Percentiles rank a stretch among this genome's conserved stretches.
Conservation (phyloP, 208 protist genomes). For the Acanthamoeba triangularis region DNA sequence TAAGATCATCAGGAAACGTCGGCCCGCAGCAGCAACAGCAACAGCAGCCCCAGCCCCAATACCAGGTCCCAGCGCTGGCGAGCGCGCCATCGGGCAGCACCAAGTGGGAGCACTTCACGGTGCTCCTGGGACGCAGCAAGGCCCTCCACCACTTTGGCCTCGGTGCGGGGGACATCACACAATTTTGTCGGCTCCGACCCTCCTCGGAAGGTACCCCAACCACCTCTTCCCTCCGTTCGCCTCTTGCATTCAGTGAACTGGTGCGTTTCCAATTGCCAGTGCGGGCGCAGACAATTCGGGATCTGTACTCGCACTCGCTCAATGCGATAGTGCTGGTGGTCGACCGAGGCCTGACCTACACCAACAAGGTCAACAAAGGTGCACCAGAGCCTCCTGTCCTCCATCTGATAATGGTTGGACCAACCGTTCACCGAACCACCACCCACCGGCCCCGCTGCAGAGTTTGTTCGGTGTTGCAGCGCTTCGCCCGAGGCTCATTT, state of each 20-base stretch:
- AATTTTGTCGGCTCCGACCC: slow-evolving; percentile 28
- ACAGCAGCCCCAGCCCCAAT: not conserved
- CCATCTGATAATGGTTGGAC: no score
- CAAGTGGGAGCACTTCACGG: slow-evolving; percentile 59
- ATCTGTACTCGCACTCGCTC: slow-evolving; percentile 27
- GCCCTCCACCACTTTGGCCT: slow-evolving; percentile 53
- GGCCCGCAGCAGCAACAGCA: not conserved
- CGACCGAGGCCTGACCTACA: slow-evolving; percentile 44
- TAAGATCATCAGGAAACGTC: not conserved
- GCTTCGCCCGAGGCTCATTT: slow-evolving; percentile 35
- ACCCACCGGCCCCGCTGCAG: not conserved
- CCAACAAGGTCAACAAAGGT: slow-evolving; percentile 36
- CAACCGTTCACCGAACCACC: no score
- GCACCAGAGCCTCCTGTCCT: not conserved
- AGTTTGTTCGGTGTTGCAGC: slow-evolving; percentile 36
- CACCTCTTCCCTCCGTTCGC: not conserved
- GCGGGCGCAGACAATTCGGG: slow-evolving; percentile 8
- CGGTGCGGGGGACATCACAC: slow-evolving; percentile 17
- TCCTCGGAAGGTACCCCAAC: not conserved
- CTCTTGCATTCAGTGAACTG: not conserved
- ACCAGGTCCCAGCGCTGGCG: not conserved
- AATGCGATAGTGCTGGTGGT: slow-evolving; percentile 36
- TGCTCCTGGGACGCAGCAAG: slow-evolving; percentile 18
- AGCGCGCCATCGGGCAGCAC: not conserved
- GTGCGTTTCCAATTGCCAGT: not conserved